Conservation (phyloP, 768 basidiomycete species). For the Boletus rubroflammeus region DNA sequence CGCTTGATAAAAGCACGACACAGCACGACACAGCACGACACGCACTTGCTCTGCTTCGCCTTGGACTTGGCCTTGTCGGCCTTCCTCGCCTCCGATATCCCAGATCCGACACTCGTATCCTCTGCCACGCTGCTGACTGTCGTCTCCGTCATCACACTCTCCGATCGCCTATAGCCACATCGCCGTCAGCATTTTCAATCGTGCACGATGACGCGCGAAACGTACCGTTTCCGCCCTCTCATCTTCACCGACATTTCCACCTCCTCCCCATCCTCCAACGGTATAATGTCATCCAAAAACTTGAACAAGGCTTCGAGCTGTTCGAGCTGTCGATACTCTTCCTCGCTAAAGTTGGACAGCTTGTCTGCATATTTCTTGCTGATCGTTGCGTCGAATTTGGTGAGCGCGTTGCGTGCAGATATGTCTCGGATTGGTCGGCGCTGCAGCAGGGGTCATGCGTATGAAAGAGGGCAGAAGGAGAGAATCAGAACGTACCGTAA, state of each 20-base stretch:
- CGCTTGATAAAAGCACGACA: background rate
- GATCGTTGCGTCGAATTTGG: constrained; percentile 63
- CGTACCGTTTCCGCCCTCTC: constrained; percentile 49
- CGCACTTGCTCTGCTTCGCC: constrained; percentile 41
- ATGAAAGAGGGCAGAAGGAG: too few species aligned
- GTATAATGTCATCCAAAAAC: constrained; percentile 69
- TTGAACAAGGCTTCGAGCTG: constrained; percentile 61
- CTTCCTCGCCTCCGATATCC: constrained; percentile 21
- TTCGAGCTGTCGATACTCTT: constrained; percentile 63
- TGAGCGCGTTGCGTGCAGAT: constrained; percentile 63
- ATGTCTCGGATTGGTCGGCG: constrained; percentile 58
- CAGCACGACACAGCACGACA: background rate
- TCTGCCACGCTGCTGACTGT: constrained; percentile 41
- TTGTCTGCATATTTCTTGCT: constrained; percentile 70
- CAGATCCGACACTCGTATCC: constrained; percentile 31
- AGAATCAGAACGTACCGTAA: constrained; percentile 4
- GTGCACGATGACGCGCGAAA: background rate
- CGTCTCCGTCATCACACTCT: constrained; percentile 48
- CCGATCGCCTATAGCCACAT: constrained; percentile 47
- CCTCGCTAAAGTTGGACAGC: constrained; percentile 68
- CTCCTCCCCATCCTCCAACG: constrained; percentile 60
- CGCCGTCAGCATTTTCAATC: background rate
- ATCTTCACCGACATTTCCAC: constrained; percentile 39
- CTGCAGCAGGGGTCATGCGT: constrained; percentile 31
- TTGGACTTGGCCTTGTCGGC: constrained; percentile 25